phyloP scores from a whole-genome alignment of 768 basidiomycete species.

The Dacryopinax spathularia region DNA sequence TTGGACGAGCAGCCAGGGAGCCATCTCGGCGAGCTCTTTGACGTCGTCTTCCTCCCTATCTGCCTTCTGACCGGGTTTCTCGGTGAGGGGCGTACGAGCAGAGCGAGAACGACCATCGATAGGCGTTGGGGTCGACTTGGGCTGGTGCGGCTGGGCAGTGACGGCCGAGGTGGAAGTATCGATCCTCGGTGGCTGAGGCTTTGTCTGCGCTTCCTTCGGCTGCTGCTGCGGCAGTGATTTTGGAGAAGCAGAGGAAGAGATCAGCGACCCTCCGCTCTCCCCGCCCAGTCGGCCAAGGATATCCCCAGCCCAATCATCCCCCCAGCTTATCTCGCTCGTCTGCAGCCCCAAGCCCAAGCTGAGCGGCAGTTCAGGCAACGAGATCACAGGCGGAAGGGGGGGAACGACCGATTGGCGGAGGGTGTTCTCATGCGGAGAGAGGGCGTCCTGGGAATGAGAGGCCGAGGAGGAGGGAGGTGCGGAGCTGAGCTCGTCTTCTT shows the following conservation, averaged over 20 bases:
- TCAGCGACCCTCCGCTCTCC: not conserved
- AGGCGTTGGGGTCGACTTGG: conserved; percentile 32
- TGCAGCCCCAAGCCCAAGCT: not conserved
- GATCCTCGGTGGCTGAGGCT: not conserved
- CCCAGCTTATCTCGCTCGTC: conserved; percentile 1
- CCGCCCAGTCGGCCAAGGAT: not conserved
- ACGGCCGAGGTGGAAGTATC: not conserved
- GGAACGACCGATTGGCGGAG: not conserved
- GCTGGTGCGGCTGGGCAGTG: not conserved
- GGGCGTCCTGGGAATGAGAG: not conserved
- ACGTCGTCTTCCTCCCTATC: not conserved
- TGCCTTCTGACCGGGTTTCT: not conserved
- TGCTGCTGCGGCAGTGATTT: too few relatives aligned
- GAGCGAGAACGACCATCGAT: conserved; percentile 27
- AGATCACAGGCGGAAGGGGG: not conserved
- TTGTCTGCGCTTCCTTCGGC: too few relatives aligned
- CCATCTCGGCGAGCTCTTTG: not conserved
- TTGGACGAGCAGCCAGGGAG: conserved; percentile 8
- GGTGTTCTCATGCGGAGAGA: not conserved
- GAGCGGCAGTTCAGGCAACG: not conserved
- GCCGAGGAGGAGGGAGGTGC: not conserved
- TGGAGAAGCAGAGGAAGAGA: not conserved
- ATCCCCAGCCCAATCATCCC: not conserved
- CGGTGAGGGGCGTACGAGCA: conserved; percentile 22
- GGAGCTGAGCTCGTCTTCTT: too few relatives aligned